These are phyloP conservation scores for Aspergillus nidulans DNA, from an alignment of 495 filamentous ascomycete species.

Conservation along the genomic window DNA sequence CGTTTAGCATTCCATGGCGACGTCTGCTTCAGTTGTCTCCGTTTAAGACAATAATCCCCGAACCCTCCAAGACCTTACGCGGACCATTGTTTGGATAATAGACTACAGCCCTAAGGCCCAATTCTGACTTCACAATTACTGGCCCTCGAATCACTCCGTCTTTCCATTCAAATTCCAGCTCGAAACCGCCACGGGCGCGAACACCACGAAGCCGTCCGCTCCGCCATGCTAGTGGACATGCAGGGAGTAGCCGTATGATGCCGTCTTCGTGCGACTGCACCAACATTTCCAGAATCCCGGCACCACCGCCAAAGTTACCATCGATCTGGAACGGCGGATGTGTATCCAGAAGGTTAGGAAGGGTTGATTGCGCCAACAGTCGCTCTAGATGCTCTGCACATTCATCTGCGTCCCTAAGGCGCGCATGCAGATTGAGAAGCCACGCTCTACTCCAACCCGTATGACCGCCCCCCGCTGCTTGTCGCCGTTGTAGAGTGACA, in stretches of 20 bases:
- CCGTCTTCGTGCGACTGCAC: constrained; percentile 46
- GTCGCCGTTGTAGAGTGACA: constrained; percentile 32
- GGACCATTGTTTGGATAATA: constrained; percentile 21
- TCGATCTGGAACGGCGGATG: constrained; percentile 50
- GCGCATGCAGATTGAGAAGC: constrained; percentile 39
- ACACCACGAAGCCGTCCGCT: constrained; percentile 35
- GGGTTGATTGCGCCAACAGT: constrained; percentile 36
- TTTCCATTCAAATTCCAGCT: constrained; percentile 35
- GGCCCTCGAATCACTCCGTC: constrained; percentile 17
- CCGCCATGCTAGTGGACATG: constrained; percentile 33
- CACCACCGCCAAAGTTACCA: constrained; percentile 48
- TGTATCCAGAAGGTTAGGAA: constrained; percentile 39
- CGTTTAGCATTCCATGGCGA: not conserved
- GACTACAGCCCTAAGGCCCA: constrained; percentile 13
- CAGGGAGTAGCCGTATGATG: constrained; percentile 40
- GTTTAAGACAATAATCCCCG: not conserved
- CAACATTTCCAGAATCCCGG: constrained; percentile 48
- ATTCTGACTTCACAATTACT: constrained; percentile 18
- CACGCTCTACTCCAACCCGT: constrained; percentile 49
- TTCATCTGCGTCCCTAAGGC: constrained; percentile 25
- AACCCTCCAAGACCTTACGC: constrained; percentile 5
- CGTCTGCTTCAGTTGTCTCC: not conserved
- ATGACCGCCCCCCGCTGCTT: constrained; percentile 40
- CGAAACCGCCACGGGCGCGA: constrained; percentile 39
- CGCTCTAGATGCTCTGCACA: constrained; percentile 33